A percentile compares a stretch with the other conserved stretches of the same genome.
Conservation (phyloP, 352 stramenopile genomes). For the Lagenidium giganteum region DNA sequence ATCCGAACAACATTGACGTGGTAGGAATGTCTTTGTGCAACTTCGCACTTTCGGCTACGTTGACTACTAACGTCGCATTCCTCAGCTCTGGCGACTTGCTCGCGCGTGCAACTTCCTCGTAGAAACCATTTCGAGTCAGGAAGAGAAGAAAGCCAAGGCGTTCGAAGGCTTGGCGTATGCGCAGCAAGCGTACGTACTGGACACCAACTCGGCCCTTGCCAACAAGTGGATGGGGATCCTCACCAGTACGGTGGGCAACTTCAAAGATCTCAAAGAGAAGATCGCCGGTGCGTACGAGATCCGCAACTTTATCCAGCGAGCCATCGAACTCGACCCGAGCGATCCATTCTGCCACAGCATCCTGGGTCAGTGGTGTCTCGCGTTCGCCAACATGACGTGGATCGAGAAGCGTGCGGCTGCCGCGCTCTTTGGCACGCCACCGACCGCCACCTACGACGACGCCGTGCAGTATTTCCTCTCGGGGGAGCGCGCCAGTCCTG, state of each 20-base stretch:
- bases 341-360: slow-evolving; percentile 67
- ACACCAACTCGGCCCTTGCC: slow-evolving; percentile 38
- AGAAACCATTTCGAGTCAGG: slow-evolving; percentile 25
- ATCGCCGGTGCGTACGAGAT: slow-evolving; percentile 66
- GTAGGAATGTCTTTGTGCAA: slow-evolving; percentile 16
- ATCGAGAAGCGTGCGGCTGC: slow-evolving; percentile 63
- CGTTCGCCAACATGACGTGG: slow-evolving; percentile 77
- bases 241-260: slow-evolving; percentile 56
- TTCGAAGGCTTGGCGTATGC: slow-evolving; percentile 47
- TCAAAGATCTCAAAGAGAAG: slow-evolving; percentile 59
- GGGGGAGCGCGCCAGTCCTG: slow-evolving; percentile 51
- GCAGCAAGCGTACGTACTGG: slow-evolving; percentile 40
- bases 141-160: slow-evolving; percentile 53
- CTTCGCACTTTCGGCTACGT: not conserved
- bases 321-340: slow-evolving; percentile 63
- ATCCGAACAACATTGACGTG: slow-evolving; percentile 40
- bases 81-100: slow-evolving; percentile 56
- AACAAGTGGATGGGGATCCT: slow-evolving; percentile 83
- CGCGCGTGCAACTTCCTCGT: slow-evolving; percentile 57
- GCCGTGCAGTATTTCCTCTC: slow-evolving; percentile 43
- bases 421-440: slow-evolving; percentile 59
- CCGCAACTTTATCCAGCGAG: slow-evolving; percentile 54
- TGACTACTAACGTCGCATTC: too few relatives aligned
- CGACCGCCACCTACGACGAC: slow-evolving; percentile 60
- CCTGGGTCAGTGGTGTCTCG: slow-evolving; percentile 68